A percentile compares a stretch with the other conserved stretches of the same genome.
Evolutionary conservation across 176 grass and related monocot species (phyloP).

Genomic region (Phyllostachys edulis): DNA sequence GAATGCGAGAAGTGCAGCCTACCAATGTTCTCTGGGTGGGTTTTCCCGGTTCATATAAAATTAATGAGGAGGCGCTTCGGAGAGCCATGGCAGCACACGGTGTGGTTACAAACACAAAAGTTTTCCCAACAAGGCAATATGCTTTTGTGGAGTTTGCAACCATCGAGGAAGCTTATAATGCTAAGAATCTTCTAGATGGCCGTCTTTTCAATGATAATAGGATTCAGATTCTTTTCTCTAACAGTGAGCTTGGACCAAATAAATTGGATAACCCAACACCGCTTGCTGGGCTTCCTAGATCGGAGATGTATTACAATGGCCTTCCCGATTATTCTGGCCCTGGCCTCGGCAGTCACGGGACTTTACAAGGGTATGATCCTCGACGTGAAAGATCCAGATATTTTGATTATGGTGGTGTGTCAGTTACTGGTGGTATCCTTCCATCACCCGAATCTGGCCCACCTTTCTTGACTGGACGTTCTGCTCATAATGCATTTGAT

Average conservation of each 20-base stretch:
- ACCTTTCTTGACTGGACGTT: slow-evolving; percentile 27
- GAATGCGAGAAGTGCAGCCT: slow-evolving; percentile 51
- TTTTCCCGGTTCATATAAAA: slow-evolving; percentile 65
- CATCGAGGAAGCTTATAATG: slow-evolving; percentile 65
- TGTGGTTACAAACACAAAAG: slow-evolving; percentile 67
- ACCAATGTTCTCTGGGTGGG: slow-evolving; percentile 89
- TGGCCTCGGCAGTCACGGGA: slow-evolving; percentile 24
- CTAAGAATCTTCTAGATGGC: slow-evolving; percentile 86
- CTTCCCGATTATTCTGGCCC: slow-evolving; percentile 31
- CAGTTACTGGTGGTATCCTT: slow-evolving; percentile 55
- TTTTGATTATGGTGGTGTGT: slow-evolving; percentile 40
- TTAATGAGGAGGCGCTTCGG: slow-evolving; percentile 70
- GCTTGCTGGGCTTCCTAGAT: slow-evolving; percentile 40
- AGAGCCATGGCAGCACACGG: slow-evolving; percentile 82
- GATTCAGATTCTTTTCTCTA: slow-evolving; percentile 83
- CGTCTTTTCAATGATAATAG: slow-evolving; percentile 80
- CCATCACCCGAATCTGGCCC: slow-evolving; percentile 33
- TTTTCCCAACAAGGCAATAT: slow-evolving; percentile 68
- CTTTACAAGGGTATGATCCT: slow-evolving; percentile 47
- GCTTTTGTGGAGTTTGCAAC: slow-evolving; percentile 89
- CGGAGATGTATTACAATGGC: slow-evolving; percentile 42
- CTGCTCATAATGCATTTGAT: slow-evolving; percentile 42
- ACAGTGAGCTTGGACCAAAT: slow-evolving; percentile 51
- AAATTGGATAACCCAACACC: slow-evolving; percentile 42
- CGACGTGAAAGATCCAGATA: slow-evolving; percentile 42